Evolutionary conservation across 257 asterid genomes (phyloP), one percentile per base, ranked within the genome.

Genomic region (Salvia rosmarinus): DNA sequence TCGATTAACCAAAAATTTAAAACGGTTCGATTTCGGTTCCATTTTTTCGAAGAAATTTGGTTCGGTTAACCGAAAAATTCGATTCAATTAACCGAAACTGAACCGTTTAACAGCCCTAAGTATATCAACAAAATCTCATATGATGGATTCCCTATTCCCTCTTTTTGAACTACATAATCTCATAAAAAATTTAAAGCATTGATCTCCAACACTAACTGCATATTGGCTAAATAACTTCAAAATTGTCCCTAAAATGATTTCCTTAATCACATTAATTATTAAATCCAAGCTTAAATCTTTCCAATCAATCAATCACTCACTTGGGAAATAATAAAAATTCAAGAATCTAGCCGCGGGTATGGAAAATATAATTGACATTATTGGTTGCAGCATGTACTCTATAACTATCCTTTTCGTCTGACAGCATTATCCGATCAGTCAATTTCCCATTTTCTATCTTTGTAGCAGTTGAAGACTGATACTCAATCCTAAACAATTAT

Each of bases 401-500:
- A 64, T 79, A 74, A 43, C 75, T 70, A 71, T 79, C 80, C 4
- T 68, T 79, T 70, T 79, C 80, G 50, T 25, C 40, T 60, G 52
- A 60, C 37, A 46, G 7, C 46, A 28, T 59, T 66, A 32, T 57
- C 12, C 73, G 3, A 42, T 12, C 74, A 56, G 60, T 49, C 81
- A 58, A 66, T 70, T 59, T 28, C 8, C 55, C 6, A 78, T 60
- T 52, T 76, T 71, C 68, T 39, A 37, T 60, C 16, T 49, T 21
- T 60, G 80, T 66, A 28, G 78, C 75, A 79, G 81, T 79, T 79
- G 57, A 35, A 61, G 64, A 59, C 46, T 72, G 43, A 23, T 58
- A 49, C 19, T 63, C 40, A 21, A 23, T 21, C 7, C 40, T 51
- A 37, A 49, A 51, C 6, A 52, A 70, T 70, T 55, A 64, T 30